Base-by-base conservation (phyloP, 1,139 yeast genomes). In the Blastobotrys apis region DNA sequence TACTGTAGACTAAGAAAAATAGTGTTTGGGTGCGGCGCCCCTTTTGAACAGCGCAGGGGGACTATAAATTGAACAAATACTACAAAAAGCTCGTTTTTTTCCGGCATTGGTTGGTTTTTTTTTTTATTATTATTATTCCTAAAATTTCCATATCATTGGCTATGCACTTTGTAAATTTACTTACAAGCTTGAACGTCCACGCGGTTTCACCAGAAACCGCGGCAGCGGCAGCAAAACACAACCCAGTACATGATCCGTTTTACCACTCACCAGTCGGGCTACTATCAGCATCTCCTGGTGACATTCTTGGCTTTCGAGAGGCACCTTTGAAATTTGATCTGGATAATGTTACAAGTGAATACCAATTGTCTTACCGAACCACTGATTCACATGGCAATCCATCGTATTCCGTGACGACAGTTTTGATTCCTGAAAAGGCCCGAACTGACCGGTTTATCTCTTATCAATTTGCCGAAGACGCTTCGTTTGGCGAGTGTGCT, bases 391-490 rank as follows among this genome's bases (percentile, higher is more conserved):
- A 44, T 16, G 54, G 54, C 34, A 44, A 49, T 20, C 47, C 59
- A 9, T 48, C 47, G 21, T 52, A 48, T 1, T 55, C 57, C 13
- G 54, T 59, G 15, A 61, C 64, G 9, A 59, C 64, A 1, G 45
- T 61, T 10, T 44, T 61, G 33, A 50, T 53, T 20, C 65, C 65
- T 5, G 33, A 39, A 9, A 41, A 45, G 20, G 52, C 53, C 20
- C 17, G 33, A 15, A 25, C 17, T 5, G 40, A 44, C 44, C 50
- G 50, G 43, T 41, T 61, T 17, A 45, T 60, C 17, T 55, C 62
- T 10, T 57, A 53, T 43, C 64, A 58, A 46, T 37, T 49, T 33
- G 55, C 60, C 33, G 64, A 61, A 46, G 65, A 61, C 42, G 39
- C 63, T 15, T 49, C 53, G 6, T 51, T 44, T 44, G 48, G 57